Evolutionary conservation across 148 eudicot species (phyloP), one percentile per base, ranked within the genome.

Genomic region (Rhododendron griersonianum): DNA sequence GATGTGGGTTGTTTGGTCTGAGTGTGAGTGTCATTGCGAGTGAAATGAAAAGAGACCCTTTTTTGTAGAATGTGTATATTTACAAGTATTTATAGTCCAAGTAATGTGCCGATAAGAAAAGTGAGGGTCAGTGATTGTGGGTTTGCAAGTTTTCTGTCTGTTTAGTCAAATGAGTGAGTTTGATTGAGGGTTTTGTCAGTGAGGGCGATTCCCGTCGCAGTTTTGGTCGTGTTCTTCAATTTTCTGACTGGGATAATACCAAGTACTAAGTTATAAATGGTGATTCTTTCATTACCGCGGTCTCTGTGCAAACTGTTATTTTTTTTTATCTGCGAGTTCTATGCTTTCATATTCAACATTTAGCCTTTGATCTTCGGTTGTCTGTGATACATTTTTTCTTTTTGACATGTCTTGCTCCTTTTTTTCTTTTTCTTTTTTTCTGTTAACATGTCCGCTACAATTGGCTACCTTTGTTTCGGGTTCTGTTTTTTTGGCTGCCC

Each of bases 121-220:
- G 55, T 37, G 39, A 80, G 84, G 84, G 84, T 39, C 78, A 74
- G 28, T 80, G 23, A 73, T 63, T 51, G 39, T 87, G 86, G 78
- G 87, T 79, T 83, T 81, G 35, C 35, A 25, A 81, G 87, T 53
- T 88, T 77, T 6, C 39, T 50, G n/a, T 78, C 18, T 80, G 85
- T 71, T 30, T 30, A 33, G 80, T 57, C 80, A 48, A 7, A 47
- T 28, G 81, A 81, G 87, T 83, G 84, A 63, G 41, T 71, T 30
- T 30, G 53, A 51, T 88, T 85, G 89, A 89, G 92, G 87, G 83
- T 90, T 81, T 86, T 71, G 89, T 85, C 90, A 78, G 84, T 83
- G 89, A 80, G 90, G 85, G 85, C 91, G 63, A 86, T 87, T 87
- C 88, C 90, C 41, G 91, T 88, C 67, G 75, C 92, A 93, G 93